These are phyloP conservation scores for Erysimum cheiri DNA, from an alignment of 441 rosid genomes.

Conservation along the genomic window DNA sequence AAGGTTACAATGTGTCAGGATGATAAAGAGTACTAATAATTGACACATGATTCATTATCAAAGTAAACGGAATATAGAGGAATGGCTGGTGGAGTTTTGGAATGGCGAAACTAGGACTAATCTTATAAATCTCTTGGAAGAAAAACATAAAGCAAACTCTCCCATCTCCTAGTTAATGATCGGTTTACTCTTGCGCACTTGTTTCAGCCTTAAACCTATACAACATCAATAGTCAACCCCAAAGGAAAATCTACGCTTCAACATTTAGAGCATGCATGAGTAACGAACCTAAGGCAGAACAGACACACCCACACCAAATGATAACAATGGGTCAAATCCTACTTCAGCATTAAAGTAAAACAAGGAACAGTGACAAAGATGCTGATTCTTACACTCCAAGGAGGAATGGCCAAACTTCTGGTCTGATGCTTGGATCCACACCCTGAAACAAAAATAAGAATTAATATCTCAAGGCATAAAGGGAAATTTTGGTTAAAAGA, in stretches of 20 bases:
- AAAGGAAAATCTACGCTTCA: slow-evolving; percentile 15
- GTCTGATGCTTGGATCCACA: slow-evolving; percentile 84
- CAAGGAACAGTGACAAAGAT: slow-evolving; percentile 25
- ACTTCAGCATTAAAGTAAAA: slow-evolving; percentile 24
- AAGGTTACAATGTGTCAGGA: slow-evolving; percentile 20
- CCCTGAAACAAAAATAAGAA: slow-evolving; percentile 58
- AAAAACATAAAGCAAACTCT: slow-evolving; percentile 4
- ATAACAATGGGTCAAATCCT: slow-evolving; percentile 1
- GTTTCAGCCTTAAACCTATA: slow-evolving; percentile 28
- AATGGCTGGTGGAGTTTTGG: not conserved
- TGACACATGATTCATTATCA: slow-evolving; percentile 7
- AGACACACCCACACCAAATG: not conserved
- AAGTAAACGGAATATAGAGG: not conserved
- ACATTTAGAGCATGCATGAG: slow-evolving; percentile 20
- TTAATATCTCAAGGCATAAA: slow-evolving; percentile 4
- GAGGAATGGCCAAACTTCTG: slow-evolving; percentile 97
- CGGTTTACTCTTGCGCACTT: not conserved
- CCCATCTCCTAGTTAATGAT: slow-evolving; percentile 22
- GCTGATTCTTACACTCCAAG: slow-evolving; percentile 81
- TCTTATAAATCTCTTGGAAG: slow-evolving; percentile 18
- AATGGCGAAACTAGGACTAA: slow-evolving; percentile 4
- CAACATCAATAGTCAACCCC: slow-evolving; percentile 14
- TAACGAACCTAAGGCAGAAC: slow-evolving; percentile 14
- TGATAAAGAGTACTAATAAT: slow-evolving; percentile 7
- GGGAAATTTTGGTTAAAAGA: slow-evolving; percentile 8